Evolutionary conservation across 306 rosid genomes (phyloP), one percentile per base, ranked within the genome.

Genomic region (Ormosia emarginata): DNA sequence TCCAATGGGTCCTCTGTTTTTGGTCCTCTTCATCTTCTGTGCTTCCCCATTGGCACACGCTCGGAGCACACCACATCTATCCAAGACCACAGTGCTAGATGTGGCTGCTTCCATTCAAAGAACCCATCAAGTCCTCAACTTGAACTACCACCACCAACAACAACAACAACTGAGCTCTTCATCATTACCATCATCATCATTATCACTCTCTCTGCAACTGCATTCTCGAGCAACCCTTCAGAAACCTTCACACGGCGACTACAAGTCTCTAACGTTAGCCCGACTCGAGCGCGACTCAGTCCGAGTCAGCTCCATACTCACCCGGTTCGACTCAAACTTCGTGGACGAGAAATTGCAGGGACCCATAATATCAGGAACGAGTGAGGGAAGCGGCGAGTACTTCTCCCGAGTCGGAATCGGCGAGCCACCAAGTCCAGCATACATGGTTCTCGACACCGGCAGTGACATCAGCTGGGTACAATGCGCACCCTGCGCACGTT

Each of bases 301-400:
- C 89, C 91, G 94, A 29, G 94, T 94, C 69, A 86, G 50, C 39
- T 89, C 94, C 65, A 57, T 94, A 9, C 79, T 39, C 57, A 82
- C 47, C 88, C 94, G 24, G 24, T 24, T 24, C 24, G 24, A 24
- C 24, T 24, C 24, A 24, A 24, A 24, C 24, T 24, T 24, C 24
- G 24, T 24, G 24, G 24, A 24, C 6, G 86, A 85, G 61, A 77
- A 79, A 50, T 46, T 94, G 4, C 78, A 86, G 44, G 85, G 81
- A 3, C 94, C 98, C 2, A 55, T 95, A 2, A 47, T 91, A 9
- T 95, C 98, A 0, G 98, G 98, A 39, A 82, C 95, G 39, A 95
- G 95, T 74, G 91, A 93, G 55, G 98, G 98, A 47, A 93, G 97
- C 77, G 98, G 95, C 6, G 98, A 95, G 93, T 95, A 95, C 81